phyloP scores from a whole-genome alignment of 306 rosid genomes.

The Aeschynomene evenia region DNA sequence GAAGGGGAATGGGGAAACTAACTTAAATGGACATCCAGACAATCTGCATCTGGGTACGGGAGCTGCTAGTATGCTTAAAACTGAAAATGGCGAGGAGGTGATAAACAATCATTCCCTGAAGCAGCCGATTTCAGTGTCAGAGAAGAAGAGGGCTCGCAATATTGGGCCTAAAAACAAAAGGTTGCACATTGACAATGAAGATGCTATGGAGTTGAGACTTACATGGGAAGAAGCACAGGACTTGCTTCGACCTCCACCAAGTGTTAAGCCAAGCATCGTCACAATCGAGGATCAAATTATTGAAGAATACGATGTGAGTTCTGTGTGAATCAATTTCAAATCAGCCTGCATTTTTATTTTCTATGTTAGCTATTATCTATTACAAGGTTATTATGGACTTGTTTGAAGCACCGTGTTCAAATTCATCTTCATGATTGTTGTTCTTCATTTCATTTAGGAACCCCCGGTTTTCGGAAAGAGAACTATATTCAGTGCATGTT shows the following conservation, averaged over 20 bases:
- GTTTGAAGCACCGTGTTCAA: constrained; percentile 24
- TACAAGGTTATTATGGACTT: background rate
- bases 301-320: constrained; percentile 93
- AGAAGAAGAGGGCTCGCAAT: constrained; percentile 83
- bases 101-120: constrained; percentile 47
- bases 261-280: constrained; percentile 76
- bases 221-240: constrained; percentile 99
- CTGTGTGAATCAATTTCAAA: constrained; percentile 14
- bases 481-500: constrained; percentile 62
- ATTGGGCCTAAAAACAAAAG: constrained; percentile 90
- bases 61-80: constrained; percentile 45
- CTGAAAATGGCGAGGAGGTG: constrained; percentile 42
- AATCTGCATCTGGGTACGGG: constrained; percentile 46
- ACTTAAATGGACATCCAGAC: constrained; percentile 40
- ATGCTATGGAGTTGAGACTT: constrained; percentile 77
- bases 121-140: constrained; percentile 46
- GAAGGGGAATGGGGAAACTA: constrained; percentile 52
- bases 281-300: constrained; percentile 83
- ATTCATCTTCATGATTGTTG: constrained; percentile 26
- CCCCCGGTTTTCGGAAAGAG: constrained; percentile 97
- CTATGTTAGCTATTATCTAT: background rate
- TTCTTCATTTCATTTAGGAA: constrained; percentile 58
- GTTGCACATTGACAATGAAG: constrained; percentile 79
- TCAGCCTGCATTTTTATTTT: constrained; percentile 10
- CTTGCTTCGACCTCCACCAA: constrained; percentile 92